These are phyloP conservation scores for Luzula sylvatica DNA, from an alignment of 176 grass and related monocot genomes.

Conservation along the genomic window DNA sequence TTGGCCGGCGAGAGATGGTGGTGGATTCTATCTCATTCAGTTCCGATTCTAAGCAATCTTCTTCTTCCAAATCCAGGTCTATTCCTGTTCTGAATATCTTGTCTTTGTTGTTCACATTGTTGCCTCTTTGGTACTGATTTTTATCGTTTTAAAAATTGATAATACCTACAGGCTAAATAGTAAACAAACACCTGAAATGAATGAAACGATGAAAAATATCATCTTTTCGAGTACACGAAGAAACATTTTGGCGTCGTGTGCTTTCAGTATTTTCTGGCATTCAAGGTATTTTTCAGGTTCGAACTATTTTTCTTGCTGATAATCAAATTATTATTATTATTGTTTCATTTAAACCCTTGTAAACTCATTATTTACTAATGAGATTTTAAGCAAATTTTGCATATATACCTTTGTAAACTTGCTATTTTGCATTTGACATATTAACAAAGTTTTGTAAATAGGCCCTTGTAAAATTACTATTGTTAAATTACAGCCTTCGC, in stretches of 20 bases:
- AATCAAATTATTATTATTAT: background rate
- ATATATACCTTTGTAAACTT: no score
- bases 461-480: background rate
- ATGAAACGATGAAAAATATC: slow-evolving; percentile 24
- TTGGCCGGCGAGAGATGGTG: slow-evolving; percentile 18
- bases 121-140: background rate
- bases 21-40: background rate
- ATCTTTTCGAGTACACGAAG: slow-evolving; percentile 36
- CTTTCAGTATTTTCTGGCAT: slow-evolving; percentile 57
- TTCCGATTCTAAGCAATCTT: background rate
- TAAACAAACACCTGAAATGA: slow-evolving; percentile 23
- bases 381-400: no score
- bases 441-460: no score
- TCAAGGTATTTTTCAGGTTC: slow-evolving; percentile 92
- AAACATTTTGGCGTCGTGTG: slow-evolving; percentile 48
- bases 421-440: no score
- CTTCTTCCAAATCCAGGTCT: background rate
- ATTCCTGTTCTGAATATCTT: background rate
- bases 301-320: slow-evolving; percentile 19
- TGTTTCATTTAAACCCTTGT: background rate
- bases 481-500: slow-evolving; percentile 43
- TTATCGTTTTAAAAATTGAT: background rate
- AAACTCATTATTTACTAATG: no score
- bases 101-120: slow-evolving; percentile 3
- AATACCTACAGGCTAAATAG: slow-evolving; percentile 28